Evolutionary conservation across 805 yeast species (phyloP), one percentile per base, ranked within the genome.

Genomic region (Clavispora asparagi): DNA sequence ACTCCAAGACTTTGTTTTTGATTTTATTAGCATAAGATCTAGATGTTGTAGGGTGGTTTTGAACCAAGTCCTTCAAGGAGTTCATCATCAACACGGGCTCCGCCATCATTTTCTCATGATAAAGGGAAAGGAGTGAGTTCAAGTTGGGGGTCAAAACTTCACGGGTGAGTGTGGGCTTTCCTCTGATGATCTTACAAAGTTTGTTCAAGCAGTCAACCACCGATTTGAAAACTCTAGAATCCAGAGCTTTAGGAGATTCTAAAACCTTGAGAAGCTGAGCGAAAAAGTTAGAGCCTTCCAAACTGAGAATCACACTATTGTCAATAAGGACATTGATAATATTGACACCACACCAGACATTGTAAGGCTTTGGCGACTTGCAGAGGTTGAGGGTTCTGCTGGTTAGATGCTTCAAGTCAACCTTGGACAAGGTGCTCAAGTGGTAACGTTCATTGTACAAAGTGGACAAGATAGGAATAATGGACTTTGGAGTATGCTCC

Each of bases 91-190:
- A 55, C 30, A 66, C 52, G 2, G 76, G 70, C 26, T 50, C 48
- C 39, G 40, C 55, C 28, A 57, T 62, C 13, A 71, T 35, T 39
- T 62, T 61, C 4, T 74, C 79, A 45, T 88, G 57, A 42, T 82
- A 70, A 6, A 76, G 62, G 14, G 77, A 64, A 47, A 88, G 78
- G 38, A 85, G 78, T 2, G 73, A 71, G 9, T 87, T 80, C 47
- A 92, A 68, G 55, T 83, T 83, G 7, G 97, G 95, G 1, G 95
- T 87, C 46, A 89, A 74, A 8, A 85, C 70, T 59, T 90, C 96
- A 60, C 97, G 78, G 3, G 92, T 83, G 37, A 92, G 73, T 1
- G 90, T 83, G 1, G 95, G 88, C 59, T 90, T 90, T 1, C 89
- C 92, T 59, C 86, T 79, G 47, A 84, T 81, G 40, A 74, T 68